Conservation (phyloP, 139 green algal species). For the Parachlorella kessleri region DNA sequence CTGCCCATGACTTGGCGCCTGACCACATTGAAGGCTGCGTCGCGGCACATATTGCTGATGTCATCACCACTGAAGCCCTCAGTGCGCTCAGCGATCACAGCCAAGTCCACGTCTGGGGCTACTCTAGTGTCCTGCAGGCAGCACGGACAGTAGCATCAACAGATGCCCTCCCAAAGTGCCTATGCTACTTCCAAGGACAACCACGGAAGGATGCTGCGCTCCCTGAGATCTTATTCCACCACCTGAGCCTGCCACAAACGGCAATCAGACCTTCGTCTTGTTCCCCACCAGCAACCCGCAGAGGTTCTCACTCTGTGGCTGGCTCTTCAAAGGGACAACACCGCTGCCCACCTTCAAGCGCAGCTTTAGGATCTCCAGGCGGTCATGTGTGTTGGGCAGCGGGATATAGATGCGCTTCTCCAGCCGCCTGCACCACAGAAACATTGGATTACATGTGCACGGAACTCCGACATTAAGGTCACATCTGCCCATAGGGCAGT, state of each 20-base stretch:
- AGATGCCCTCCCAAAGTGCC: too few species aligned
- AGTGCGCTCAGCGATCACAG: conserved; percentile 60
- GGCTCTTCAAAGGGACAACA: too few species aligned
- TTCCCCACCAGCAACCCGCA: too few species aligned
- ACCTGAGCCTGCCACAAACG: too few species aligned
- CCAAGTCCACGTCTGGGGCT: conserved; percentile 70
- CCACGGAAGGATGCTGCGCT: too few species aligned
- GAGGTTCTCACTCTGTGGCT: too few species aligned
- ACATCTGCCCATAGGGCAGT: too few species aligned
- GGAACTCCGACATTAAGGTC: not conserved
- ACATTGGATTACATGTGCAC: not conserved
- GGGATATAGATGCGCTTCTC: conserved; percentile 98
- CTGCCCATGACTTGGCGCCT: conserved; percentile 80
- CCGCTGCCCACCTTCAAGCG: conserved; percentile 71
- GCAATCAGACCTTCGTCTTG: too few species aligned
- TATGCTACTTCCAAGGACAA: too few species aligned
- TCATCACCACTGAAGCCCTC: conserved; percentile 91
- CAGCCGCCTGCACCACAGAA: conserved; percentile 70
- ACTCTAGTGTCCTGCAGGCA: conserved; percentile 69
- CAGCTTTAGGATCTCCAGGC: conserved; percentile 83
- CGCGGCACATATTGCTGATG: conserved; percentile 90
- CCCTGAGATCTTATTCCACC: too few species aligned
- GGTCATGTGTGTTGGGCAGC: conserved; percentile 72
- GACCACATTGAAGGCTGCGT: conserved; percentile 93
- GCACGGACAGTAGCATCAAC: too few species aligned